Evolutionary conservation across 1,284 basidiomycete species (phyloP), one percentile per base, ranked within the genome.

Genomic region (Naganishia albida): DNA sequence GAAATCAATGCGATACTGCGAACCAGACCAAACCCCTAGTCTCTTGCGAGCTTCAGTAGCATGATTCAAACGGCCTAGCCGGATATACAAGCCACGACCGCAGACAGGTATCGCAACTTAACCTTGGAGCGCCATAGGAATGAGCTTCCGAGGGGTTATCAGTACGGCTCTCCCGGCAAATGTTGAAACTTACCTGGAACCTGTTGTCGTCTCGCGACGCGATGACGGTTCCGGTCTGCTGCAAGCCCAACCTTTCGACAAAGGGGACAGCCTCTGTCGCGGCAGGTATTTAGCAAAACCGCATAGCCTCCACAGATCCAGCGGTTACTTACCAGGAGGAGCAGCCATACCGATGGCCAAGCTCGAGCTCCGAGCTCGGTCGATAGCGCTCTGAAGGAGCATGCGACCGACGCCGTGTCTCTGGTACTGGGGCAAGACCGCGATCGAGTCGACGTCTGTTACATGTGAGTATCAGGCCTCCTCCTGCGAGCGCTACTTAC

Each of bases 321-420:
- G 12, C 4, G 13, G n/a, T 4, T 8, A 49, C 57, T 40, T 26
- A 60, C 57, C 57, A 50, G 46, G 46, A 23, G 48, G 57, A 3
- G 46, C 4, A 13, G 25, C 57, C 57, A 60, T 18, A 15, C 46
- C 57, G 12, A 60, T n/a, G 2, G 57, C n/a, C 18, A 60, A 49
- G 23, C 25, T 26, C 23, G 38, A 50, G 1, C 20, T n/a, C 25
- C 34, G 56, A 38, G 56, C 56, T 38, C 20, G 28, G 13, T 56
- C 54, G 42, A 38, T 34, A 34, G 57, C 57, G 13, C 20, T 18
- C 10, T 50, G 34, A 25, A 60, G 18, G 12, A 60, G 57, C 57
- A 30, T 40, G 46, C 57, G 57, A 34, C 57, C 57, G 57, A 60
- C 49, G 38, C 57, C 57, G 23, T 60, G 46, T 20, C 39, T 48